Base-by-base conservation (phyloP, 2,329 filamentous ascomycete genomes). In the Ophiostoma perfectum region DNA sequence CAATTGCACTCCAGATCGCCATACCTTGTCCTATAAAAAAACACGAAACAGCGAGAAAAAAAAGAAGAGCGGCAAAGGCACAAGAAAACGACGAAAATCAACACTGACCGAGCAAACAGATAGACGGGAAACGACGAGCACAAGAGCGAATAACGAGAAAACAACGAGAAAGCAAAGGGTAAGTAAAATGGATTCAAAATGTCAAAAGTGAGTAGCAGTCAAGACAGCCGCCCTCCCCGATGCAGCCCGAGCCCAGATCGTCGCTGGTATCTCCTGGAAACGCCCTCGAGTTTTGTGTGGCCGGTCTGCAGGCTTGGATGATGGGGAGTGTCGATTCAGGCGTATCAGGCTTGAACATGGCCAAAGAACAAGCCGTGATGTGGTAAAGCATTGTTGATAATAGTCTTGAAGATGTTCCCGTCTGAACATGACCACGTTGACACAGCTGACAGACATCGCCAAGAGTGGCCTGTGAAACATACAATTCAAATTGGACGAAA, bases 1-100 rank as follows among this genome's bases (percentile, higher is more conserved):
- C 74, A 79, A 80, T 79, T 80, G 77, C 80, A 82, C 80, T 80
- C 80, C 81, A 78, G 73, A 79, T 82, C 80, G 81, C 81, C 81
- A 80, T 27, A 27, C 73, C 70, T 71, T 78, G 75, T 80, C 80
- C 80, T 81, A 81, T 81, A 14, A 16, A n/a, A 47, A 75, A 81
- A 79, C 65, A 75, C 74, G 75, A 75, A 67, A 66, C 60, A 38
- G 18, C 36, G 39, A 42, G 16, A 67, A 52, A 36, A 39, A 62
- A 58, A 27, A 27, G 5, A 18, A 55, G 18, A 55, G 5, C 5
- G 12, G 42, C 42, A 55, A 5, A 55, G 16, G 27, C 49, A 6
- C 49, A n/a, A 27, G 27, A 27, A n/a, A 36, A 5, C 18, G 12
- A 58, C 18, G 38, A 38, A 8, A 36, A 36, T 4, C 2, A 36